Evolutionary conservation across 2,329 filamentous ascomycete species (phyloP).

Genomic region (Talaromyces sp.): DNA sequence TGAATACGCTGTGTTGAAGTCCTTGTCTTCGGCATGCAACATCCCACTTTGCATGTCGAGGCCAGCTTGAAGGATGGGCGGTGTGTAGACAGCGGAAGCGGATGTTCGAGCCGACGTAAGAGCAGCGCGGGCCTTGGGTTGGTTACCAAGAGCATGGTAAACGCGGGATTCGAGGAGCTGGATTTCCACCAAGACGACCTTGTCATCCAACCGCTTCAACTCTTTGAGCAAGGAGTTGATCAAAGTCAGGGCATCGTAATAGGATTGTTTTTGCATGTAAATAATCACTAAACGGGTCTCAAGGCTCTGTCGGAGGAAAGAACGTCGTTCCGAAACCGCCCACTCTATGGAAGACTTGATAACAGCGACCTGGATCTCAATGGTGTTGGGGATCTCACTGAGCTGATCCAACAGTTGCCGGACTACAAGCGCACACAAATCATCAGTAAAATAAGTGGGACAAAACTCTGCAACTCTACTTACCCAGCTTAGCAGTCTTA

Average conservation of each 20-base stretch:
- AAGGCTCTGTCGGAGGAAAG: constrained; percentile 96
- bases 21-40: constrained; percentile 96
- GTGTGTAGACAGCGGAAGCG: constrained; percentile 95
- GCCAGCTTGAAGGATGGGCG: constrained; percentile 88
- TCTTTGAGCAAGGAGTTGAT: constrained; percentile 96
- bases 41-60: constrained; percentile 99
- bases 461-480: constrained; percentile 23
- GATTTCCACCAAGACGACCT: constrained; percentile 94
- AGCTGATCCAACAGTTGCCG: constrained; percentile 96
- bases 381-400: constrained; percentile 86
- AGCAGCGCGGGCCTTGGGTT: constrained; percentile 90
- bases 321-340: constrained; percentile 89
- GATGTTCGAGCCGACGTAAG: constrained; percentile 91
- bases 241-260: constrained; percentile 93
- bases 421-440: constrained; percentile 52
- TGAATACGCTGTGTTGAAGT: constrained; percentile 97
- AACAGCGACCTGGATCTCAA: constrained; percentile 88
- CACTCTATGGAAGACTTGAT: constrained; percentile 99
- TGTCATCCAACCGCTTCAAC: constrained; percentile 96
- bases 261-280: constrained; percentile 95
- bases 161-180: constrained; percentile 95
- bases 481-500: constrained; percentile 97
- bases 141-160: constrained; percentile 95
- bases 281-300: constrained; percentile 90
- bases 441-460: constrained; percentile 6